phyloP scores from a whole-genome alignment of 495 filamentous ascomycete species.

The Paragyromitra xinjiangensis region DNA sequence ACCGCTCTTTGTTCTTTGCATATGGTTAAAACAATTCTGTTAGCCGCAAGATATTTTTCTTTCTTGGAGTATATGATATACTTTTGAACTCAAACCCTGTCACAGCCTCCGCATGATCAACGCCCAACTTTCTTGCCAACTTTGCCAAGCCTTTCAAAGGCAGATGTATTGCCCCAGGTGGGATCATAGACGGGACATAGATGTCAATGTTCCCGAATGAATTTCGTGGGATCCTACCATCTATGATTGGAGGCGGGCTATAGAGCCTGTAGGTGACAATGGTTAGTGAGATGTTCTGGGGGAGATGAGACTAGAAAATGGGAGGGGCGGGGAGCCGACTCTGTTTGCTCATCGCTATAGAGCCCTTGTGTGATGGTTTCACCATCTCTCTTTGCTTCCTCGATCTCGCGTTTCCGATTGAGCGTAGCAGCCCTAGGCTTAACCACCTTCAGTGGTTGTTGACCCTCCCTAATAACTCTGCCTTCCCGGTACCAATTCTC shows the following conservation, averaged over 20 bases:
- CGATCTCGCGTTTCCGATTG: slow-evolving; percentile 86
- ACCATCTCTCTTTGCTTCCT: slow-evolving; percentile 79
- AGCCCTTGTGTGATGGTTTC: slow-evolving; percentile 86
- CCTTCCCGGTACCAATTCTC: slow-evolving; percentile 99
- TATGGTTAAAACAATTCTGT: not conserved
- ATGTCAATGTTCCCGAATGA: slow-evolving; percentile 97
- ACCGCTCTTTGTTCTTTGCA: slow-evolving; percentile 84
- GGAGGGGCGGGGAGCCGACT: slow-evolving; percentile 69
- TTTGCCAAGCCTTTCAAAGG: slow-evolving; percentile 76
- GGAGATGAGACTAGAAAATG: not conserved
- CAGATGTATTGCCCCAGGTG: slow-evolving; percentile 81
- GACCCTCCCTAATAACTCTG: slow-evolving; percentile 72
- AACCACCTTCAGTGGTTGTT: slow-evolving; percentile 81
- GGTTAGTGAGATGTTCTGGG: not conserved
- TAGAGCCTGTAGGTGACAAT: slow-evolving; percentile 40
- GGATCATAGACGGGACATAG: slow-evolving; percentile 92
- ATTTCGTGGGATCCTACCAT: slow-evolving; percentile 93
- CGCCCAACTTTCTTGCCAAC: slow-evolving; percentile 81
- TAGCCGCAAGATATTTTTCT: not conserved
- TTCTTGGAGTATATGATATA: slow-evolving; percentile 9
- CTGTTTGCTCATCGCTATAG: slow-evolving; percentile 85
- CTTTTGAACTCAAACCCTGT: slow-evolving; percentile 88
- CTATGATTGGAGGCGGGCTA: slow-evolving; percentile 79
- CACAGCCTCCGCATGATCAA: slow-evolving; percentile 94
- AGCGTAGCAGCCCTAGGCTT: slow-evolving; percentile 91